Base-by-base conservation (phyloP, 2,329 filamentous ascomycete genomes). In the Colletotrichum sp. region DNA sequence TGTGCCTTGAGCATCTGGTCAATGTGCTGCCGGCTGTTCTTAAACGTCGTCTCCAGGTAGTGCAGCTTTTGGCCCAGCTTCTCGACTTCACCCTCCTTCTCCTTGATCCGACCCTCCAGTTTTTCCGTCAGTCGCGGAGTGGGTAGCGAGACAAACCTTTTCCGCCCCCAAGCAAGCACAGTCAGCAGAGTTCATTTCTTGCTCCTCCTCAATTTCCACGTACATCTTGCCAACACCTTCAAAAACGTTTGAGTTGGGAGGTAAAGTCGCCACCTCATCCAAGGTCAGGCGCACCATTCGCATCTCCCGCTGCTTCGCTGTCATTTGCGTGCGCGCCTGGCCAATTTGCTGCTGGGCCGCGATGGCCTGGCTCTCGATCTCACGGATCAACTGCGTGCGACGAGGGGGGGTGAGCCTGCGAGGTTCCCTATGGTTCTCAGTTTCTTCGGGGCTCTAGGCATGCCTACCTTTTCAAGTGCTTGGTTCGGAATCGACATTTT, bases 221-320 rank as follows among this genome's bases (percentile, higher is more conserved):
- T 85, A 98, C 97, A 99, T 98, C 87, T 98, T 99, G 67, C 97
- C 97, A 13, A 98, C 94, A 8, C 96, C 96, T 86, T 98, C 96
- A 81, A 98, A 99, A 32, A 98, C 92, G 36, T 93, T 93, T 0
- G 95, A 97, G 64, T 93, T 91, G 21, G 90, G 83, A 6, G 96
- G 94, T 76, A 99, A 86, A 8, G 91, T 90, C n/a, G 92, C 91
- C 66, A 98, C 89, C 85, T 99, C 97, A 78, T 91, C 95, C 43
- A 94, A 91, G 3, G 96, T 98, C 78, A 99, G 88, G 84, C 98
- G 94, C 56, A 97, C 90, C 86, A 98, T 92, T 60, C 97, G 95
- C 82, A 94, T 93, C 83, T 98, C 96, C 74, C 96, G 93, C 84
- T 96, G 95, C 86, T 98, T 98, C 76, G 92, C 89, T 9, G 93